Percentiles rank a stretch among this genome's conserved stretches.
phyloP scores from a whole-genome alignment of 768 basidiomycete species.

The Kwoniella heveanensis region DNA sequence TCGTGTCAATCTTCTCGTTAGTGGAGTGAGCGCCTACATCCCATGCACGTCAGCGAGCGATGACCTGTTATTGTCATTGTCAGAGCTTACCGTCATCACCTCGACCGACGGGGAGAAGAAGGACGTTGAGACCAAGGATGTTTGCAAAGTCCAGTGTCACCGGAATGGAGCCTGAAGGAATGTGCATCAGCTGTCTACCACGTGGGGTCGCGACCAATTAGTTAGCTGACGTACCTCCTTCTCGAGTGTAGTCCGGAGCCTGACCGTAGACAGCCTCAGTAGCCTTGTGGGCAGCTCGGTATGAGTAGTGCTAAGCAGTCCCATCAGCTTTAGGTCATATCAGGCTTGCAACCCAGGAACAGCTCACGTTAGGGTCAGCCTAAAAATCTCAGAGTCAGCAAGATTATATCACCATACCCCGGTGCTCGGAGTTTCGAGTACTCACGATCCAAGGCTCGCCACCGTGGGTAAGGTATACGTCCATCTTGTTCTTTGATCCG shows the following conservation, averaged over 20 bases:
- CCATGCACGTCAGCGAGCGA: not conserved
- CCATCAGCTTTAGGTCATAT: not conserved
- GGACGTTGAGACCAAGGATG: constrained; percentile 77
- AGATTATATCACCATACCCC: not conserved
- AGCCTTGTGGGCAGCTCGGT: constrained; percentile 79
- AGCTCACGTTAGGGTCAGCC: constrained; percentile 47
- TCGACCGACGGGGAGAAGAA: constrained; percentile 88
- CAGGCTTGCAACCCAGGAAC: not conserved
- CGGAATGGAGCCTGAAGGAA: constrained; percentile 72
- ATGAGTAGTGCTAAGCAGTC: constrained; percentile 85
- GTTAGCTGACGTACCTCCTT: constrained; percentile 48
- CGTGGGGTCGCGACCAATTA: too few species aligned
- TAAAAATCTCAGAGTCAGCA: constrained; percentile 14
- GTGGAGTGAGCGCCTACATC: constrained; percentile 58
- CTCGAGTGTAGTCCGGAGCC: constrained; percentile 56
- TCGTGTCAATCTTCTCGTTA: constrained; percentile 89
- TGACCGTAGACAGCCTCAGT: constrained; percentile 64
- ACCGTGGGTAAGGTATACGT: constrained; percentile 71
- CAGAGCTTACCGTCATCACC: constrained; percentile 93
- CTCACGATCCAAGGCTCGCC: constrained; percentile 83
- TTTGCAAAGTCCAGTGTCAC: constrained; percentile 94
- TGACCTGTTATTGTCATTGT: not conserved
- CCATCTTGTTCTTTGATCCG: constrained; percentile 77
- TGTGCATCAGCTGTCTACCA: not conserved
- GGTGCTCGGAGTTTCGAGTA: constrained; percentile 2